Conservation (phyloP, 1,284 basidiomycete genomes). For the Malassezia sp. region DNA sequence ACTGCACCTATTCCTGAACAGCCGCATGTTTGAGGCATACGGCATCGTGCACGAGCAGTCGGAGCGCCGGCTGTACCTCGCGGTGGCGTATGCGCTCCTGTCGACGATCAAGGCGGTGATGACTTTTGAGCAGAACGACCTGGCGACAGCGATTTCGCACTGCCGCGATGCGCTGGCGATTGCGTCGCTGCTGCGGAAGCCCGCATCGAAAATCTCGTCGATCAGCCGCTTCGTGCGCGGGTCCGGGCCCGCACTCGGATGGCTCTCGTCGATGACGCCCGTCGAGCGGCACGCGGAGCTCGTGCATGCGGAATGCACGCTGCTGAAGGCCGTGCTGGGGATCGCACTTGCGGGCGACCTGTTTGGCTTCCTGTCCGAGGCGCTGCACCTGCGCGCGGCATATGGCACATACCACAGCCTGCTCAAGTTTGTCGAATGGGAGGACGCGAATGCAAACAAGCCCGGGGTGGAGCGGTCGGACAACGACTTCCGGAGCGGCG, state of each 20-base stretch:
- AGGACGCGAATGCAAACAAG: constrained; percentile 20
- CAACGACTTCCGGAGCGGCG: constrained; percentile 43
- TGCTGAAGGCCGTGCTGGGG: constrained; percentile 43
- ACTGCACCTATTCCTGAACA: constrained; percentile 45
- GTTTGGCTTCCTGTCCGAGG: constrained; percentile 41
- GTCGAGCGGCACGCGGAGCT: constrained; percentile 44
- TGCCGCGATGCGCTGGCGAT: constrained; percentile 41
- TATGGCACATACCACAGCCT: constrained; percentile 44
- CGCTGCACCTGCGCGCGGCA: constrained; percentile 43
- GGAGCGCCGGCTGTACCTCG: constrained; percentile 40
- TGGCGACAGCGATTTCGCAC: constrained; percentile 40
- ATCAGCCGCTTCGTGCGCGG: constrained; percentile 42
- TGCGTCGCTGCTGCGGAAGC: constrained; percentile 37
- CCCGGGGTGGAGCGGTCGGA: constrained; percentile 20
- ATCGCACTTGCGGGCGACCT: constrained; percentile 44
- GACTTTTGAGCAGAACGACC: constrained; percentile 44
- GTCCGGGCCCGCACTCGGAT: constrained; percentile 30
- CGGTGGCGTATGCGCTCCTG: constrained; percentile 40
- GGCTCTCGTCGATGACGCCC: constrained; percentile 32
- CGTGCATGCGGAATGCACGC: constrained; percentile 35
- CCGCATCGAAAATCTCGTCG: constrained; percentile 24
- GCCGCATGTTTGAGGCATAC: constrained; percentile 43
- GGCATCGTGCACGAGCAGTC: constrained; percentile 30
- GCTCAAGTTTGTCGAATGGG: constrained; percentile 42
- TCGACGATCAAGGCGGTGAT: constrained; percentile 46